Conservation (phyloP, 352 stramenopile genomes). For the Phytophthora niederhauseri region DNA sequence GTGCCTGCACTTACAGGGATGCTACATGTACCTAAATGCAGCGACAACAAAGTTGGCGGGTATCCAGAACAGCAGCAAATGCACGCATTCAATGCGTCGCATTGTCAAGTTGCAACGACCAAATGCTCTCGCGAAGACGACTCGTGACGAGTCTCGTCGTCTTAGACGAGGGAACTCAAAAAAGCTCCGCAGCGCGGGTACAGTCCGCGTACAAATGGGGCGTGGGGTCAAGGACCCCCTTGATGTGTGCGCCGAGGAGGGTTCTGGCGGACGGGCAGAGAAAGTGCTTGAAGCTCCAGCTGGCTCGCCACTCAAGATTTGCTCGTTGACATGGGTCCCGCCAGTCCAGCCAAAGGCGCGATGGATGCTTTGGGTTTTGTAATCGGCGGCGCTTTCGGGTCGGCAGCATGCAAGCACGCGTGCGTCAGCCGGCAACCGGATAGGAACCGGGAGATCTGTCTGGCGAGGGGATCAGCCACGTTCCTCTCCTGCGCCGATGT, state of each 20-base stretch:
- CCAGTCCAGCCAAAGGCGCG: slow-evolving; percentile 6
- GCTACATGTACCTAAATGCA: slow-evolving; percentile 2
- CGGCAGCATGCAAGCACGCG: background rate
- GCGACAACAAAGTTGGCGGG: background rate
- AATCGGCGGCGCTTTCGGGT: background rate
- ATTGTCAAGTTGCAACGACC: slow-evolving; percentile 1
- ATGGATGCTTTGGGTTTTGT: slow-evolving; percentile 3
- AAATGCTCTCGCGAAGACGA: background rate
- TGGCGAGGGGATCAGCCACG: background rate
- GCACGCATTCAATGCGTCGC: too few species aligned
- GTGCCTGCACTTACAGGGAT: background rate
- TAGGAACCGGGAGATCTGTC: slow-evolving; percentile 16
- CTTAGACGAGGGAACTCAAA: background rate
- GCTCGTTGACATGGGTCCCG: slow-evolving; percentile 21
- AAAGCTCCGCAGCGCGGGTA: background rate
- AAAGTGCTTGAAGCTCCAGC: slow-evolving; percentile 29
- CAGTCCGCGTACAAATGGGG: slow-evolving; percentile 11
- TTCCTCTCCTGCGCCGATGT: background rate
- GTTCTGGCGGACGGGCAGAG: slow-evolving; percentile 22
- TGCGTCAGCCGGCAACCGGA: slow-evolving; percentile 17
- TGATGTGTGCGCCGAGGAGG: slow-evolving; percentile 23
- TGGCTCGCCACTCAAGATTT: slow-evolving; percentile 28
- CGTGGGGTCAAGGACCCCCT: slow-evolving; percentile 9
- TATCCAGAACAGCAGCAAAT: background rate
- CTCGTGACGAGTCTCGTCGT: too few species aligned